Conservation (phyloP, 2,329 filamentous ascomycete species). For the Aureobasidium sp. region DNA sequence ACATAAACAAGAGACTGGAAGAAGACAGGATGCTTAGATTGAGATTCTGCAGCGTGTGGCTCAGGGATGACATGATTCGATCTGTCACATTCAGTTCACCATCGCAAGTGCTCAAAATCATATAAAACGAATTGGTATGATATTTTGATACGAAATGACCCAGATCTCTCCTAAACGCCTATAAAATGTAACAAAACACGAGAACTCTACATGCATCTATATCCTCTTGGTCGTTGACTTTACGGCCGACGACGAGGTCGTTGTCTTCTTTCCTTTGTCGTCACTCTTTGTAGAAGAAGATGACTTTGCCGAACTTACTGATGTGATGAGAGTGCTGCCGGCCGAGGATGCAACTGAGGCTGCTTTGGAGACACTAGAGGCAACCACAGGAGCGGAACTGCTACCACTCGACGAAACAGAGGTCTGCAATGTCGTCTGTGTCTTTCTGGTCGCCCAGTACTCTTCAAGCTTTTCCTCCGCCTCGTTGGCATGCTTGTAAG, state of each 20-base stretch:
- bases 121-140: no score
- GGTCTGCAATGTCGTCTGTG: background rate
- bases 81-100: no score
- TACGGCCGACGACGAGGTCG: background rate
- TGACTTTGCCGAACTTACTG: background rate
- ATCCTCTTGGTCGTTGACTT: background rate
- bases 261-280: constrained; percentile 2
- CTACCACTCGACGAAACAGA: background rate
- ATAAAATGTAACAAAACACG: no score
- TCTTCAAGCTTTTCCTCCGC: constrained; percentile 33
- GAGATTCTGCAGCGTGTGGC: no score
- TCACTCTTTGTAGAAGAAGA: constrained; percentile 2
- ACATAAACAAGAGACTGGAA: no score
- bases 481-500: constrained; percentile 31
- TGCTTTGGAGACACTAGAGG: background rate
- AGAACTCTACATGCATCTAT: no score
- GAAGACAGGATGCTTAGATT: no score
- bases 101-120: no score
- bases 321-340: constrained; percentile 8
- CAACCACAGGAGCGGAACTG: background rate
- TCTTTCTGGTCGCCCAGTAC: constrained; percentile 28
- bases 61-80: no score
- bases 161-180: no score
- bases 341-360: background rate
- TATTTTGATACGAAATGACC: no score